Evolutionary conservation across 129 eudicot species (phyloP), one percentile per base, ranked within the genome.

Genomic region (Arctium minus): DNA sequence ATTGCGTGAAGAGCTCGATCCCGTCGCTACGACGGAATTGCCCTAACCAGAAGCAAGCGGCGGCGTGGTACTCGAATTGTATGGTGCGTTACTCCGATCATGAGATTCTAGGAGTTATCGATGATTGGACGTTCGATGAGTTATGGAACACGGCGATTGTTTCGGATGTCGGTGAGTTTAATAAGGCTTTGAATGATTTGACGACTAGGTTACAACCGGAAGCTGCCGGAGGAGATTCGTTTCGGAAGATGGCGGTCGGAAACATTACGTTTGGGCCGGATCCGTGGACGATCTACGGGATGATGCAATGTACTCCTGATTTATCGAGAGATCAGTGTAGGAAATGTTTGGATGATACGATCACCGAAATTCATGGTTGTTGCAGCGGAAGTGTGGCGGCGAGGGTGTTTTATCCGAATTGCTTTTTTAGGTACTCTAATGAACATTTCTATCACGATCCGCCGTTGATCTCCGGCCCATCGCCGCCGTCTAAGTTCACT

Each of bases 221-320:
- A 11, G 82, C 86, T 15, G 82, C 82, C 15, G 78, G 65, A 38
- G 86, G 86, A 33, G 78, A 72, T 71, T 83, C 82, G 36, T 15
- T 83, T 36, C 70, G 77, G 78, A 83, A 83, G 30, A 6, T 77
- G 30, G 86, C 78, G 36, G 77, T 83, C 2, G 86, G 82, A 29
- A 77, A 56, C 27, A 77, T 77, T 1, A 77, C 48, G 22, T 71
- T 36, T 17, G 84, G 70, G 4, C 29, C 82, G 1, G 85, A 85
- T 70, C 70, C 42, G 53, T 42, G 30, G 44, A 76, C 18, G 65
- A 82, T 92, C 4, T 90, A 73, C 75, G 88, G 69, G 9, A 72
- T 89, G 46, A 89, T 82, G 75, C 92, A 92, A 84, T 92, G 97
- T 80, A 89, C 91, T 8, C 94, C 95, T 42, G 93, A 92, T 82